Conservation (phyloP, 2,329 filamentous ascomycete species). For the Zymoseptoria brevis region DNA sequence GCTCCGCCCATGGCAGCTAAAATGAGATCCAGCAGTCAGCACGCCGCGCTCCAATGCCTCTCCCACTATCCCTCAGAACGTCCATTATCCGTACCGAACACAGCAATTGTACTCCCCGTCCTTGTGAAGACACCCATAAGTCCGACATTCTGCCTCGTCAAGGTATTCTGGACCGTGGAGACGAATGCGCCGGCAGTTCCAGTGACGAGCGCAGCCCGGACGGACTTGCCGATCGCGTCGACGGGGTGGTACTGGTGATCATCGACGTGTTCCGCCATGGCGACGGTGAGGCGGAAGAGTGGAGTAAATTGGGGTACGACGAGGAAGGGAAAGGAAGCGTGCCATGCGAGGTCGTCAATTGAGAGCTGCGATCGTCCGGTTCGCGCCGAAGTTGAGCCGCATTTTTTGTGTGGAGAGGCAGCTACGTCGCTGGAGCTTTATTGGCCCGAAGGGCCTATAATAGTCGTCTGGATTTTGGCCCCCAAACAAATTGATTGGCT, state of each 20-base stretch:
- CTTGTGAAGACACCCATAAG: slow-evolving; percentile 72
- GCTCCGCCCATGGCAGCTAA: slow-evolving; percentile 64
- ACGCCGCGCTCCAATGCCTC: neutral
- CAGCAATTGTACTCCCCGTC: slow-evolving; percentile 64
- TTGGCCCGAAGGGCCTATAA: too few relatives aligned
- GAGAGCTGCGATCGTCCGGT: neutral
- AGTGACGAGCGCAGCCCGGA: slow-evolving; percentile 58
- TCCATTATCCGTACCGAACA: slow-evolving; percentile 47
- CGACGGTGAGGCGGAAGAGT: slow-evolving; percentile 18
- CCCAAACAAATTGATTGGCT: too few relatives aligned
- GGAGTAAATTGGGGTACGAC: neutral
- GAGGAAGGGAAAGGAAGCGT: neutral
- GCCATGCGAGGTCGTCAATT: neutral
- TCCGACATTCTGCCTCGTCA: slow-evolving; percentile 74
- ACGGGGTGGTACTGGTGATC: slow-evolving; percentile 54
- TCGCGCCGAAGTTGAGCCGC: neutral
- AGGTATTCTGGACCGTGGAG: slow-evolving; percentile 77
- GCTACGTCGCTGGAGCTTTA: neutral
- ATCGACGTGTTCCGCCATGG: slow-evolving; percentile 39
- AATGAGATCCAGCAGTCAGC: slow-evolving; percentile 3
- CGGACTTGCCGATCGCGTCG: slow-evolving; percentile 63
- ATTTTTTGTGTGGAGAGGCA: neutral
- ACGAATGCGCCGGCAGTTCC: slow-evolving; percentile 61
- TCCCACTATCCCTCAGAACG: neutral
- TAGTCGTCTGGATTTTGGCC: too few relatives aligned